These are phyloP conservation scores for Sporisorium scitamineum DNA, from an alignment of 1,284 basidiomycete species.

Conservation along the genomic window DNA sequence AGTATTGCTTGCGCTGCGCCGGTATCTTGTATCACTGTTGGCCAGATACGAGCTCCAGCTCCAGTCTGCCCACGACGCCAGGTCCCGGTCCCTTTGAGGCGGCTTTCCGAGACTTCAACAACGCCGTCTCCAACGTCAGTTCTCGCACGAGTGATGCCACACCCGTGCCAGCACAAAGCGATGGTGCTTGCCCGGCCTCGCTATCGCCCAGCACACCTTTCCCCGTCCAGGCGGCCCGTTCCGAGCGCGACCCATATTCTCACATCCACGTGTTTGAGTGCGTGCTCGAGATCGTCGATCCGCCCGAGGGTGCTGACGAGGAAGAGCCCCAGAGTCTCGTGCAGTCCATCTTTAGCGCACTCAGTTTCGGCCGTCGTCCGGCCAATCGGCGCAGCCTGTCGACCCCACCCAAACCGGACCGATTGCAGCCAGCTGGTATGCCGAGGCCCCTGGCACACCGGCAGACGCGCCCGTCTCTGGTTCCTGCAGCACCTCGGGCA, in stretches of 20 bases:
- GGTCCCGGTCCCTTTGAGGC: conserved; percentile 44
- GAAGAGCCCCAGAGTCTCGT: conserved; percentile 49
- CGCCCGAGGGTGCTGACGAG: conserved; percentile 22
- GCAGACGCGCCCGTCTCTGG: conserved; percentile 46
- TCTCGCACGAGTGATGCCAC: conserved; percentile 12
- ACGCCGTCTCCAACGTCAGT: conserved; percentile 9
- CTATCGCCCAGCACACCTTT: conserved; percentile 56
- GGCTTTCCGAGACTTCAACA: conserved; percentile 38
- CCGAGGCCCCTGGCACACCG: conserved; percentile 45
- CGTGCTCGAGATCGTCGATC: conserved; percentile 59
- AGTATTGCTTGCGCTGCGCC: conserved; percentile 72
- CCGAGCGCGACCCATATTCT: conserved; percentile 51
- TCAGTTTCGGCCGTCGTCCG: conserved; percentile 55
- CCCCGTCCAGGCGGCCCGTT: conserved; percentile 37
- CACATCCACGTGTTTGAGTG: conserved; percentile 66
- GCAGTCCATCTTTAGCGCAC: conserved; percentile 63
- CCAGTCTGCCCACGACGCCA: conserved; percentile 35
- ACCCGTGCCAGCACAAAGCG: conserved; percentile 10
- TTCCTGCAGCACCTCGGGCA: conserved; percentile 41
- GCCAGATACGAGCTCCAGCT: conserved; percentile 55
- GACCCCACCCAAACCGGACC: conserved; percentile 48
- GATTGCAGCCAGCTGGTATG: conserved; percentile 25
- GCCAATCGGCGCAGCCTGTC: conserved; percentile 48
- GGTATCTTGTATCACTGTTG: conserved; percentile 73
- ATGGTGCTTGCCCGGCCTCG: conserved; percentile 11